Conservation (phyloP, 2,329 filamentous ascomycete species). For the Mollisia scopiformis region DNA sequence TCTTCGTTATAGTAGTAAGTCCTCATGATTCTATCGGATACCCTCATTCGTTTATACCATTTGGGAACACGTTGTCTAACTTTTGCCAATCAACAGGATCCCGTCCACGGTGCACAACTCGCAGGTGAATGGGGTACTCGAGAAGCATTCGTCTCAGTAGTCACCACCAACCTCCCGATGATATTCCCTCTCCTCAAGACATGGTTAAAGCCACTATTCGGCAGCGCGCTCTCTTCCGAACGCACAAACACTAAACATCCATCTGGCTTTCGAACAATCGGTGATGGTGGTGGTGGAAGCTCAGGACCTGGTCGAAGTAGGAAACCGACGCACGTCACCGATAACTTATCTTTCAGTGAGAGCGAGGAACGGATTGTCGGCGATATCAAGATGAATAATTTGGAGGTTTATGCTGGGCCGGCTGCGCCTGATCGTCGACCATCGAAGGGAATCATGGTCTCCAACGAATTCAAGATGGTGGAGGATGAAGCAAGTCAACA, state of each 20-base stretch:
- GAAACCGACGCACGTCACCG: conserved; percentile 39
- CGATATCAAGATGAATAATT: conserved; percentile 43
- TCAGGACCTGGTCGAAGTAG: conserved; percentile 27
- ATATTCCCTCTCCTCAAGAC: conserved; percentile 49
- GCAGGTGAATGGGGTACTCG: conserved; percentile 43
- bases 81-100: conserved; percentile 32
- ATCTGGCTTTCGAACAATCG: conserved; percentile 44
- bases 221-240: conserved; percentile 41
- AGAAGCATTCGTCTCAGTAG: conserved; percentile 42
- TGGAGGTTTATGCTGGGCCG: conserved; percentile 32
- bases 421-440: conserved; percentile 14
- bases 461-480: conserved; percentile 32
- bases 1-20: conserved; percentile 46
- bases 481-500: conserved; percentile 10
- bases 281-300: conserved; percentile 34
- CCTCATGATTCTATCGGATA: background rate
- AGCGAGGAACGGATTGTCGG: conserved; percentile 50
- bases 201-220: conserved; percentile 42
- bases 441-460: conserved; percentile 43
- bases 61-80: conserved; percentile 38
- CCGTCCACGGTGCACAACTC: conserved; percentile 41
- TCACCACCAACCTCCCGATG: conserved; percentile 43
- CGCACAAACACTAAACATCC: conserved; percentile 43
- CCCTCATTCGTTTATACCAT: background rate
- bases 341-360: conserved; percentile 41